Conservation (phyloP, 306 rosid species). For the Glycine tomentella region DNA sequence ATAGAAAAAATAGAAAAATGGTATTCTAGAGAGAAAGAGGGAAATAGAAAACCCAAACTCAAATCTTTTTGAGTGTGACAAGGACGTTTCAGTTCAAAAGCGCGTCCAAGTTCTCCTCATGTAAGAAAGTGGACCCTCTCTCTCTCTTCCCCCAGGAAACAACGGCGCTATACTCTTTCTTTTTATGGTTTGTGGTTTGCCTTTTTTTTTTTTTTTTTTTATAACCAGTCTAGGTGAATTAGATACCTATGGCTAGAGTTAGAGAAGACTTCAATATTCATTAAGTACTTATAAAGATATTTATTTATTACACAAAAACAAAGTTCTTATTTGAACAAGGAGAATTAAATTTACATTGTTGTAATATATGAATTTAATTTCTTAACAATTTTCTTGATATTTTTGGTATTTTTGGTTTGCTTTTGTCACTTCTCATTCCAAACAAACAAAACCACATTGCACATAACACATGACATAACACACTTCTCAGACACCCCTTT, state of each 20-base stretch:
- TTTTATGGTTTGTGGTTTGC: slow-evolving; percentile 40
- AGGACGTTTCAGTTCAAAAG: slow-evolving; percentile 55
- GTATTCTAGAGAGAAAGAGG: not conserved
- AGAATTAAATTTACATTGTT: no score
- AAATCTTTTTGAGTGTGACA: slow-evolving; percentile 44
- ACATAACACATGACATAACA: not conserved
- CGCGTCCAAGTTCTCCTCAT: slow-evolving; percentile 88
- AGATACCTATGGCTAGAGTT: no score
- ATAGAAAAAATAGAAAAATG: not conserved
- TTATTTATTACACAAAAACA: no score
- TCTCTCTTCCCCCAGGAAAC: slow-evolving; percentile 47
- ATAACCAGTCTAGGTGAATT: no score
- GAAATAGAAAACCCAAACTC: not conserved
- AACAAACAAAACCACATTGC: slow-evolving; percentile 11
- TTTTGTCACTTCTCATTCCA: not conserved
- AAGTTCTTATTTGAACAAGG: no score
- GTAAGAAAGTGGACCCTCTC: slow-evolving; percentile 59
- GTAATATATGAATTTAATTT: no score
- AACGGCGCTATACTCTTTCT: slow-evolving; percentile 56
- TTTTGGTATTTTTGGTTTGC: slow-evolving; percentile 29
- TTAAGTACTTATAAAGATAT: no score
- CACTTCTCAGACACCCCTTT: not conserved
- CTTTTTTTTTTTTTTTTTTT: no score
- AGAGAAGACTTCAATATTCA: no score
- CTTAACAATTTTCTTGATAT: not conserved